phyloP scores from a whole-genome alignment of 495 filamentous ascomycete species.

The Penicillium argentinense region DNA sequence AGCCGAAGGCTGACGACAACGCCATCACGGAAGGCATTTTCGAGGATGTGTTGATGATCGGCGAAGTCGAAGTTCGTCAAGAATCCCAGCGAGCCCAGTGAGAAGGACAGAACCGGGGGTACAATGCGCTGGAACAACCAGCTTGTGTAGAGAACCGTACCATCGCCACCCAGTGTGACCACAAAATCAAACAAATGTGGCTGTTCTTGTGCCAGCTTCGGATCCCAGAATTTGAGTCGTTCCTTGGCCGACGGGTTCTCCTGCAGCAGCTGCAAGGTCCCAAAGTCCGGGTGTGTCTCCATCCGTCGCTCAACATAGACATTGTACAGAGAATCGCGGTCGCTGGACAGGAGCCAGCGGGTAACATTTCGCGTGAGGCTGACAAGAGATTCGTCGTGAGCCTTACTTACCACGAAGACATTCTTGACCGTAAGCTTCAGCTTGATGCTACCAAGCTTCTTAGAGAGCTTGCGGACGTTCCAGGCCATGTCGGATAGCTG shows the following conservation, averaged over 20 bases:
- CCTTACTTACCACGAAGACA: conserved; percentile 88
- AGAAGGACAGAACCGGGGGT: conserved; percentile 88
- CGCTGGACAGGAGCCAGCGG: conserved; percentile 80
- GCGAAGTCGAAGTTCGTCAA: conserved; percentile 95
- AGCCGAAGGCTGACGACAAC: conserved; percentile 85
- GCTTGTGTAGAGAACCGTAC: conserved; percentile 90
- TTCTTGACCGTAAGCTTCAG: conserved; percentile 77
- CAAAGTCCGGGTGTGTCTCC: conserved; percentile 66
- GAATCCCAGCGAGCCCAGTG: conserved; percentile 89
- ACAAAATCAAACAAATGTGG: conserved; percentile 94
- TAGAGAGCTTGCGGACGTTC: conserved; percentile 87
- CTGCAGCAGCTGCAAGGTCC: conserved; percentile 59
- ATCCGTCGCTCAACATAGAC: conserved; percentile 81
- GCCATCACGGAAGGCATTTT: conserved; percentile 73
- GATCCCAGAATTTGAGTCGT: conserved; percentile 79
- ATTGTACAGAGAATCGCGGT: conserved; percentile 65
- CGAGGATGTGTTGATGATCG: conserved; percentile 66
- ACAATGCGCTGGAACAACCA: conserved; percentile 99
- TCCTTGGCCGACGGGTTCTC: conserved; percentile 54
- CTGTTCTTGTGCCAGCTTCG: conserved; percentile 68
- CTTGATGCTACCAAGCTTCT: conserved; percentile 75
- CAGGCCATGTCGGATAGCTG: conserved; percentile 95
- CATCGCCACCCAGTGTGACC: conserved; percentile 92
- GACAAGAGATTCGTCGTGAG: conserved; percentile 79
- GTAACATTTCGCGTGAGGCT: conserved; percentile 73